Evolutionary conservation across 108 stramenopile genomes (phyloP).

Genomic region (Conticribra weissflogii): DNA sequence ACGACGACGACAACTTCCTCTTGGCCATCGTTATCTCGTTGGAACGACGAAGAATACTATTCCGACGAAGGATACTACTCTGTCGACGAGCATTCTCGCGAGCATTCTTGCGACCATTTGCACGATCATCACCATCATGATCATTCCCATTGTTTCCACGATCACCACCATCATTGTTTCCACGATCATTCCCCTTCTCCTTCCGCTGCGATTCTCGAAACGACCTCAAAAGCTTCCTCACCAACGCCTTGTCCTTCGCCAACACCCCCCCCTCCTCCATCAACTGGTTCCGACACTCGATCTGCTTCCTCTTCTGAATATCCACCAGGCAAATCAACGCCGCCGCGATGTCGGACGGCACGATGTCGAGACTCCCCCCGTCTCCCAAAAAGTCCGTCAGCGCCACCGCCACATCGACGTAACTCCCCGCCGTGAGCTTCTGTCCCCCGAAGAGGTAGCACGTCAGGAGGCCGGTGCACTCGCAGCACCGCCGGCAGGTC

Average conservation of each 20-base stretch:
- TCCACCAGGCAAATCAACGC: conserved; percentile 49
- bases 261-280: conserved; percentile 36
- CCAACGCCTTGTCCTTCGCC: conserved; percentile 37
- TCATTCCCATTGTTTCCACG: too few species aligned
- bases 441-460: conserved; percentile 89
- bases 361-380: conserved; percentile 63
- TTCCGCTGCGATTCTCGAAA: conserved; percentile 11
- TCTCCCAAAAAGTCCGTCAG: conserved; percentile 86
- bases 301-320: conserved; percentile 53
- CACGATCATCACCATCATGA: too few species aligned
- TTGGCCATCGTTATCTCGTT: too few species aligned
- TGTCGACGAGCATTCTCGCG: too few species aligned
- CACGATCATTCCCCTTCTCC: background rate
- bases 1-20: too few species aligned
- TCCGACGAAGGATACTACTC: too few species aligned
- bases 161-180: conserved; percentile 4
- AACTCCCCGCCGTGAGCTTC: conserved; percentile 54
- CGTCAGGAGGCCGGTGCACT: conserved; percentile 63
- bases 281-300: conserved; percentile 35
- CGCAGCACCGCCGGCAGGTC: conserved; percentile 50
- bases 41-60: too few species aligned
- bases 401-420: conserved; percentile 74
- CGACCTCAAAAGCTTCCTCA: conserved; percentile 28
- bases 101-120: too few species aligned
- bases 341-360: conserved; percentile 55